Evolutionary conservation across 139 green algal species (phyloP).

Genomic region (Chlorokybus atmophyticus): DNA sequence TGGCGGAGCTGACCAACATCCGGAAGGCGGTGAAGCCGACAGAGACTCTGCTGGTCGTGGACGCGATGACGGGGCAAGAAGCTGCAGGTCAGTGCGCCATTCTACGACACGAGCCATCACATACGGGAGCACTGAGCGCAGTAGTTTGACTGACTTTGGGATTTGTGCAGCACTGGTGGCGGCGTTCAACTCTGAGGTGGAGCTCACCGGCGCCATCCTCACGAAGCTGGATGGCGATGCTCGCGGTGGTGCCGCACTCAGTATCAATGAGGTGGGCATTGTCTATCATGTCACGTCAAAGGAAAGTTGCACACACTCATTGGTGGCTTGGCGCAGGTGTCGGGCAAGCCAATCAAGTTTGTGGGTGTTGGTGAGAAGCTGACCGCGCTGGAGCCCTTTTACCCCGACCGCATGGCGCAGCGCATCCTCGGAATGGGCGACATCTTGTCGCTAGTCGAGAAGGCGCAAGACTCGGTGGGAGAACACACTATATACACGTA

Average conservation of each 20-base stretch:
- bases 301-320: no score
- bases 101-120: no score
- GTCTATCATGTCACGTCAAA: no score
- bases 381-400: constrained; percentile 92
- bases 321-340: no score
- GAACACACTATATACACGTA: no score
- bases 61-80: constrained; percentile 97
- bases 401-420: constrained; percentile 85
- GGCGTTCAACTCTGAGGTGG: constrained; percentile 65
- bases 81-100: no score
- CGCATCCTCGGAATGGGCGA: constrained; percentile 97
- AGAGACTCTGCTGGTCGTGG: constrained; percentile 93
- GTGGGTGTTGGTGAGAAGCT: constrained; percentile 91
- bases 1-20: constrained; percentile 72
- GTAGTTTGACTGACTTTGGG: neutral
- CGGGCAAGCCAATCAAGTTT: constrained; percentile 95
- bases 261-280: constrained; percentile 63
- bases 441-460: constrained; percentile 89
- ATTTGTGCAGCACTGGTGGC: constrained; percentile 55
- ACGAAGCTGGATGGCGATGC: constrained; percentile 97
- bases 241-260: constrained; percentile 82
- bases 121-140: neutral
- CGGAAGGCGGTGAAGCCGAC: constrained; percentile 59
- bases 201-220: constrained; percentile 72
- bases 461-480: constrained; percentile 67